Evolutionary conservation across 1,284 basidiomycete species (phyloP).

Genomic region (Tilletia walkeri): DNA sequence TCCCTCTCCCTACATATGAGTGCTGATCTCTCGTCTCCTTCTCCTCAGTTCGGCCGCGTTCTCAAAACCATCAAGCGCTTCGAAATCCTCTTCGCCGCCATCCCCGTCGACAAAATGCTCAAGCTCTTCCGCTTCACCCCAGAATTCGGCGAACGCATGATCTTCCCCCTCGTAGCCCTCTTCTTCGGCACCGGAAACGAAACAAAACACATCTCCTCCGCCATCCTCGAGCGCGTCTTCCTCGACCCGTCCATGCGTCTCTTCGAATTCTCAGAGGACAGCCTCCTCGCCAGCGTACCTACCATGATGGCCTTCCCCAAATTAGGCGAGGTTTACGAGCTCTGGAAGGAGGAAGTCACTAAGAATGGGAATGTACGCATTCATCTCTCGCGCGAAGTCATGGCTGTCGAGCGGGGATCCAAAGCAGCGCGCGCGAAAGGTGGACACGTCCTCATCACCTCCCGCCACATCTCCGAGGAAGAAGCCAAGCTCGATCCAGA

Average conservation of each 20-base stretch:
- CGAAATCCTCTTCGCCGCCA: conserved; percentile 46
- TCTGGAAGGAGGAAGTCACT: conserved; percentile 60
- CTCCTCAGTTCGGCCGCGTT: conserved; percentile 37
- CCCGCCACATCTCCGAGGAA: conserved; percentile 32
- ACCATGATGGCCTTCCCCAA: conserved; percentile 59
- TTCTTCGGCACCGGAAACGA: conserved; percentile 68
- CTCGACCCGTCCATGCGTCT: conserved; percentile 64
- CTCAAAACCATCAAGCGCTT: conserved; percentile 48
- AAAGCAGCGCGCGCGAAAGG: conserved; percentile 33
- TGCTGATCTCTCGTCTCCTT: neutral
- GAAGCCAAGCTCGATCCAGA: conserved; percentile 27
- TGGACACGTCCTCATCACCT: conserved; percentile 39
- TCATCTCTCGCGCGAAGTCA: conserved; percentile 59
- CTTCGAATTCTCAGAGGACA: conserved; percentile 42
- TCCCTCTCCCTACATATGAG: neutral
- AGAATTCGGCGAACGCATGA: conserved; percentile 64
- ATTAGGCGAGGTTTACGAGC: conserved; percentile 60
- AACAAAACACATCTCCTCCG: conserved; percentile 64
- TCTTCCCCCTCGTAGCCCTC: conserved; percentile 64
- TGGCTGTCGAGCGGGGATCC: conserved; percentile 54
- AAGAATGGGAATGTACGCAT: conserved; percentile 60
- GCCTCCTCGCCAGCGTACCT: conserved; percentile 58
- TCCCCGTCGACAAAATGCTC: conserved; percentile 45
- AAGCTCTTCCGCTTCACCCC: conserved; percentile 44
- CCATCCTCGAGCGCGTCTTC: conserved; percentile 65